Base-by-base conservation (phyloP, 208 protist species). In the Sergeia podlipaevii region DNA sequence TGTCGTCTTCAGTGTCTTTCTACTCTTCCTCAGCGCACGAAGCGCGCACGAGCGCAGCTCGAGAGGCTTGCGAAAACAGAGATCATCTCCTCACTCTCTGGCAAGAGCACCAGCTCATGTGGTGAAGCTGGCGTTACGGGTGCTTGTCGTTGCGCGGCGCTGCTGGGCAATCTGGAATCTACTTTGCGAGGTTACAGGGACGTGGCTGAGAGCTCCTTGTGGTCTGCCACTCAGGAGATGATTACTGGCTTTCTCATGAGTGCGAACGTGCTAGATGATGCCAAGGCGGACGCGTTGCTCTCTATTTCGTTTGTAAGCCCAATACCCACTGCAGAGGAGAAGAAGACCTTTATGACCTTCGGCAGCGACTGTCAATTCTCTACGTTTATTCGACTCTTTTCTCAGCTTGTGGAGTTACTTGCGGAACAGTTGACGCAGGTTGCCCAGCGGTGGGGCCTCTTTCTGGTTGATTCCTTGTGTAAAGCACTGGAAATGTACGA, bases 251-350 rank as follows among this genome's bases (percentile, higher is more conserved):
- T 82, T 27, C 65, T 90, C 13, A 73, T 90, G 49, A 67, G 54
- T 41, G 45, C 53, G 32, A 69, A 65, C 18, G 39, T 47, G 10
- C 54, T 90, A 8, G 70, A 77, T 62, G 72, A 93, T 57, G 51
- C 56, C 4, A 71, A 54, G 52, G 86, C 80, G 23, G 70, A 93
- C 52, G 65, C 56, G 48, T 38, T 93, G 48, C 69, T 90, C 41
- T 63, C 67, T 7, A 53, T 74, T 29, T 51, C 63, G n/a, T 63
- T n/a, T n/a, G n/a, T 50, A 23, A 36, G 32, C 3, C 46, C 27
- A 13, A 20, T 66, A 41, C 47, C 60, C 15, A 50, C 66, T 2
- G 48, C 37, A 8, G 61, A 71, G 34, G 70, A 82, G 60, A 78
- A 62, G 43, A 34, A 62, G 28, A 15, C 18, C 7, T 28, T 82